Percentiles rank a stretch among this genome's conserved stretches.
Evolutionary conservation across 805 yeast species (phyloP).

Genomic region (Myxozyma sirexii): DNA sequence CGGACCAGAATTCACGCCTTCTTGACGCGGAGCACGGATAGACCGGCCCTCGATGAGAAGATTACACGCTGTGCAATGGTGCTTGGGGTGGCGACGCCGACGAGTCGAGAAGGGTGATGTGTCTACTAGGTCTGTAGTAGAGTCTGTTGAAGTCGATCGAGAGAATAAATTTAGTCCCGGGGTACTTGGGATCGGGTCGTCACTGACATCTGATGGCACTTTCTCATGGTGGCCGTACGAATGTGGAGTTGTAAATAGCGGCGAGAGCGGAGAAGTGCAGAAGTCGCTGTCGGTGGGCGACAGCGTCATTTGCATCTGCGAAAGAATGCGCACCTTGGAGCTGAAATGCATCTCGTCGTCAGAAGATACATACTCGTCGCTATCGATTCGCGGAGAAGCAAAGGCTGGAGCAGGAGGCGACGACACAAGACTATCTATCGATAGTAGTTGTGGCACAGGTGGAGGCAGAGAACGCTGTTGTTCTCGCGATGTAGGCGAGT

Average conservation of each 20-base stretch:
- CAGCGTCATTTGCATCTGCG: conserved; percentile 19
- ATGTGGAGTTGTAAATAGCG: neutral
- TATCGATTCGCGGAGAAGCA: neutral
- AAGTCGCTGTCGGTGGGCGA: conserved; percentile 5
- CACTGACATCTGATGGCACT: neutral
- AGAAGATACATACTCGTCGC: conserved; percentile 1
- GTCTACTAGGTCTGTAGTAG: neutral
- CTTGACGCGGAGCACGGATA: conserved; percentile 3
- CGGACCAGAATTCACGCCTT: neutral
- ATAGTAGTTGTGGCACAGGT: neutral
- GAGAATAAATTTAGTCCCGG: neutral
- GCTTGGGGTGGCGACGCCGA: neutral
- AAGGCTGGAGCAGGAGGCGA: neutral
- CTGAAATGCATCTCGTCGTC: conserved; percentile 9
- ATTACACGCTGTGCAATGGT: conserved; percentile 8
- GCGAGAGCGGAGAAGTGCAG: neutral
- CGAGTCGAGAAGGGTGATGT: neutral
- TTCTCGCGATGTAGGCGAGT: neutral
- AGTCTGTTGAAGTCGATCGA: neutral
- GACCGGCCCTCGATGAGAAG: conserved; percentile 10
- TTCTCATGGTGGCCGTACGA: neutral
- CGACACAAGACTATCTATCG: neutral
- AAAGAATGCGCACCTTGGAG: conserved; percentile 11
- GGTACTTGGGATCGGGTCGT: conserved; percentile 1
- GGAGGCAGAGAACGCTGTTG: neutral